Evolutionary conservation across 2,329 filamentous ascomycete genomes (phyloP).

Genomic region (Trichocomaceae sp.): DNA sequence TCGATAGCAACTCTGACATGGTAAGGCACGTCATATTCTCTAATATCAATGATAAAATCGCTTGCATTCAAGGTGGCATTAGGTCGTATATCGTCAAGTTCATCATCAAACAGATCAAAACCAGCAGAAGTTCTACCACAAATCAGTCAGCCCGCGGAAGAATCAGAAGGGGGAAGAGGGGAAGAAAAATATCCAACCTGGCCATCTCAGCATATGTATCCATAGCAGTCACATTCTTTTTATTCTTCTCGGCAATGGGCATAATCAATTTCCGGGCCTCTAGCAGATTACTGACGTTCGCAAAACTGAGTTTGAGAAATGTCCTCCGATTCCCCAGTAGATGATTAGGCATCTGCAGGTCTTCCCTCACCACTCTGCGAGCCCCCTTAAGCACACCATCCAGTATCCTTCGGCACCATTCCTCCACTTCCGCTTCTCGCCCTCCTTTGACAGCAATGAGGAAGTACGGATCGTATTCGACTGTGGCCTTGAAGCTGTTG

Average conservation of each 20-base stretch:
- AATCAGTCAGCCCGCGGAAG: slow-evolving; percentile 14
- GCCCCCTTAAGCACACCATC: slow-evolving; percentile 78
- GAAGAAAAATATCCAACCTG: slow-evolving; percentile 46
- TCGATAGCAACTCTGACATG: slow-evolving; percentile 99
- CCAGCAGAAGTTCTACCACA: slow-evolving; percentile 61
- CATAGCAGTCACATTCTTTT: slow-evolving; percentile 92
- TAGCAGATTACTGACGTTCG: slow-evolving; percentile 79
- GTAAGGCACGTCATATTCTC: slow-evolving; percentile 98
- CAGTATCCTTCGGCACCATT: slow-evolving; percentile 75
- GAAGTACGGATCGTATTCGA: slow-evolving; percentile 97
- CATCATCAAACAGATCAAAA: slow-evolving; percentile 92
- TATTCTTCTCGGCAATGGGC: slow-evolving; percentile 93
- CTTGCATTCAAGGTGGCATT: slow-evolving; percentile 80
- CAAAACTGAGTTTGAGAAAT: slow-evolving; percentile 79
- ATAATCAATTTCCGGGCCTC: slow-evolving; percentile 76
- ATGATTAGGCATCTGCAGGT: slow-evolving; percentile 92
- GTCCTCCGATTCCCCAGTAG: slow-evolving; percentile 82
- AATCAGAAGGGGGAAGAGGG: neutral
- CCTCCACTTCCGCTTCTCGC: slow-evolving; percentile 86
- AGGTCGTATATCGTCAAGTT: slow-evolving; percentile 73
- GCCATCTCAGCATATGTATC: slow-evolving; percentile 97
- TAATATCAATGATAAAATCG: slow-evolving; percentile 96
- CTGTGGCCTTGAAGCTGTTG: slow-evolving; percentile 86
- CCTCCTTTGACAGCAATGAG: slow-evolving; percentile 83
- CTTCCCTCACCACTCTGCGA: slow-evolving; percentile 78